phyloP scores from a whole-genome alignment of 1,284 basidiomycete genomes.

The Pyrrhoderma lamaoense region DNA sequence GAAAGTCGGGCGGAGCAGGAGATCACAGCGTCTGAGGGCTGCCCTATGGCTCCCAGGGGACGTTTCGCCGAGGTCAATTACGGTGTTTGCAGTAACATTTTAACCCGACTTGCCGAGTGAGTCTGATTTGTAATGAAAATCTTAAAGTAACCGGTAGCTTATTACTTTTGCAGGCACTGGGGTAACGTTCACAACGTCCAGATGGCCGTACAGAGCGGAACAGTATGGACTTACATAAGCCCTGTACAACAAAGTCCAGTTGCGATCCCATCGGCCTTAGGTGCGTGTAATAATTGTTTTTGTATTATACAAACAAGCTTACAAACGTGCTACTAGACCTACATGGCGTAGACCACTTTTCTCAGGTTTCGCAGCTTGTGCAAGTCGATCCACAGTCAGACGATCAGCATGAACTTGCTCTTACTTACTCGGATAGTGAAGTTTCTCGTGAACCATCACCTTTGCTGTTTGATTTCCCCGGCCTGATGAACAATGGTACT shows the following conservation, averaged over 20 bases:
- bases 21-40: neutral
- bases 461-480: constrained; percentile 17
- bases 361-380: constrained; percentile 8
- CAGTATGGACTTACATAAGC: constrained; percentile 15
- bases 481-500: neutral
- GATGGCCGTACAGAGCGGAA: constrained; percentile 14
- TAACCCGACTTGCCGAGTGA: constrained; percentile 14
- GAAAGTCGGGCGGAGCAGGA: constrained; percentile 15
- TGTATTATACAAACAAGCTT: neutral
- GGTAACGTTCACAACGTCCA: constrained; percentile 17
- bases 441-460: constrained; percentile 18
- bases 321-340: constrained; percentile 3
- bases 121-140: neutral
- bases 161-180: constrained; percentile 12
- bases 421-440: constrained; percentile 18
- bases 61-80: constrained; percentile 16
- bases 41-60: neutral
- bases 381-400: constrained; percentile 9
- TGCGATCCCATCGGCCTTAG: constrained; percentile 16
- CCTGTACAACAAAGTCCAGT: constrained; percentile 17
- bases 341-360: constrained; percentile 14
- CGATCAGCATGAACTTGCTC: constrained; percentile 12
- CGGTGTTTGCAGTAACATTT: constrained; percentile 15
- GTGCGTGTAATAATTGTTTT: neutral
- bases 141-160: too few species aligned